Evolutionary conservation across 345 rosid species (phyloP).

Genomic region (Euphorbia pulcherrima): DNA sequence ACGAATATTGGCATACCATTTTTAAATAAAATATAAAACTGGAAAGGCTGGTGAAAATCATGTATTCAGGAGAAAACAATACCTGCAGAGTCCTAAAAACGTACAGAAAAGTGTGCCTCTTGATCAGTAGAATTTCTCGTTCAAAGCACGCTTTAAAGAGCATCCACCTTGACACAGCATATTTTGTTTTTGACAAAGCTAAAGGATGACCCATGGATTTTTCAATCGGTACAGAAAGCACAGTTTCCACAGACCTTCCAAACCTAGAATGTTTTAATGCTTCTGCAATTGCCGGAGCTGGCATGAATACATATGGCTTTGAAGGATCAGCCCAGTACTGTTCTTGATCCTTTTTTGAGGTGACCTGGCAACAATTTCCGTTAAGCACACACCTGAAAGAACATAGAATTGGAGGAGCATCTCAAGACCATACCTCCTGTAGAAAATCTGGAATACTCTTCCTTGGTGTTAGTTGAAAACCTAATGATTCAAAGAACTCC

Average conservation of each 20-base stretch:
- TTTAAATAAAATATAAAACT: background rate
- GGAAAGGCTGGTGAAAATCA: background rate
- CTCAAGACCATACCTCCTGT: constrained; percentile 62
- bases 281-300: constrained; percentile 64
- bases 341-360: constrained; percentile 91
- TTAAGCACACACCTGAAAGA: constrained; percentile 14
- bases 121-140: constrained; percentile 62
- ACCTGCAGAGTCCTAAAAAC: constrained; percentile 82
- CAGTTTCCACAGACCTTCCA: constrained; percentile 50
- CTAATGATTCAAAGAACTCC: constrained; percentile 80
- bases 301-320: constrained; percentile 54
- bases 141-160: constrained; percentile 58
- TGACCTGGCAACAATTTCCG: constrained; percentile 48
- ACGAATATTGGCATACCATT: background rate
- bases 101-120: constrained; percentile 69
- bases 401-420: constrained; percentile 13
- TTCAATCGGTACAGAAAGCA: constrained; percentile 44
- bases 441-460: constrained; percentile 95
- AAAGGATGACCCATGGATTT: constrained; percentile 47
- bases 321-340: constrained; percentile 91
- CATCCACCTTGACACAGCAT: constrained; percentile 71
- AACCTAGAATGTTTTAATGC: constrained; percentile 60
- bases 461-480: constrained; percentile 71
- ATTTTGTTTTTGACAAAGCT: constrained; percentile 62
- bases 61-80: constrained; percentile 13